Conservation (phyloP, 257 asterid genomes). For the Solanum boliviense region DNA sequence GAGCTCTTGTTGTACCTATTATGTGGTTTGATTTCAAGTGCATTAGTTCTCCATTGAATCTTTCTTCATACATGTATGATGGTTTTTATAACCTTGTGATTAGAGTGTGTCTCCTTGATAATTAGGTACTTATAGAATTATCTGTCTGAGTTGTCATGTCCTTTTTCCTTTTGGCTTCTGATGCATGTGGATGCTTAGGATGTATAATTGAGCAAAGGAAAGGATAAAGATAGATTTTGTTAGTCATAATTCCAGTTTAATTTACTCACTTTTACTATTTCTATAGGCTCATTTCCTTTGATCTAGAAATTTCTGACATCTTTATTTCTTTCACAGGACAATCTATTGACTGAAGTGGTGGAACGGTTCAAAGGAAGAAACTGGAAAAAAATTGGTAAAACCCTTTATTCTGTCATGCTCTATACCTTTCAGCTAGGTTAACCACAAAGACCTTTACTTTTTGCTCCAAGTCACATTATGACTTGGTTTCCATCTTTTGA, state of each 20-base stretch:
- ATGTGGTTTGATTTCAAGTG: not conserved
- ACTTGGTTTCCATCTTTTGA: not conserved
- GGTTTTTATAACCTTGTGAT: not conserved
- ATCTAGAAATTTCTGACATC: not conserved
- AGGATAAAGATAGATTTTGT: not conserved
- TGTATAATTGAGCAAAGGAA: not conserved
- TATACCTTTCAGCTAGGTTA: not conserved
- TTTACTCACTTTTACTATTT: not conserved
- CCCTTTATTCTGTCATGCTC: not conserved
- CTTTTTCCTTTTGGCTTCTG: not conserved
- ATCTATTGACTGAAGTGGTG: slow-evolving; percentile 48
- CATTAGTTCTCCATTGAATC: not conserved
- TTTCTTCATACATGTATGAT: not conserved
- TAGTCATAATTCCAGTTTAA: not conserved
- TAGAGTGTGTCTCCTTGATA: not conserved
- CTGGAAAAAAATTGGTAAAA: slow-evolving; percentile 66
- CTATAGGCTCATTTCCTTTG: not conserved
- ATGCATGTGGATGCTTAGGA: not conserved
- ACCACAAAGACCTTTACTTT: not conserved
- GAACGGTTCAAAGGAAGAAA: slow-evolving; percentile 42
- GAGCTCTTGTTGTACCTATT: not conserved
- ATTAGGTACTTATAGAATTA: not conserved
- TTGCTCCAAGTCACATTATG: not conserved
- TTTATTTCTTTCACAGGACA: slow-evolving; percentile 39
- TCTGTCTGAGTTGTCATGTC: not conserved